A percentile compares a stretch with the other conserved stretches of the same genome.
Evolutionary conservation across 1,284 basidiomycete genomes (phyloP).

Genomic region (Amylostereum areolatum): DNA sequence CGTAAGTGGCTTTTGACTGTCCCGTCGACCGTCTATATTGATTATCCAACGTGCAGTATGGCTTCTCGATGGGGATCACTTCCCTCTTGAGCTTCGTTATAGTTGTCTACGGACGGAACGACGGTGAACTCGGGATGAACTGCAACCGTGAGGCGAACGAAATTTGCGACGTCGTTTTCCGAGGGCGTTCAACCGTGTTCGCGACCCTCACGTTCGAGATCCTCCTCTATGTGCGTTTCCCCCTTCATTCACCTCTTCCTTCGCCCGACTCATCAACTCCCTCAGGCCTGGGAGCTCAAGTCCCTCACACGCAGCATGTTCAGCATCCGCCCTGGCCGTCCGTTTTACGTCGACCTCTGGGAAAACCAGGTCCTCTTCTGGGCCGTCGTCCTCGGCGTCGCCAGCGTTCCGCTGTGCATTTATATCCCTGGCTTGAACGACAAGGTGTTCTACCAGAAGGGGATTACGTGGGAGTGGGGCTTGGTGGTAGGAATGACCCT

Average conservation of each 20-base stretch:
- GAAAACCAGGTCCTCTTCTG: constrained; percentile 50
- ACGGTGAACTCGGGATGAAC: constrained; percentile 39
- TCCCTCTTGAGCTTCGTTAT: constrained; percentile 48
- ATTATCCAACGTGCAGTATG: constrained; percentile 36
- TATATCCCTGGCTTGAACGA: constrained; percentile 42
- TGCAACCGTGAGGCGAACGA: constrained; percentile 41
- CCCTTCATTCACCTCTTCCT: background rate
- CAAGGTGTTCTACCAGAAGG: constrained; percentile 35
- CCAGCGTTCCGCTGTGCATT: constrained; percentile 42
- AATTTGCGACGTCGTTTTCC: constrained; percentile 40
- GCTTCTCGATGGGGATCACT: constrained; percentile 54
- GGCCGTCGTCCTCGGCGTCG: constrained; percentile 40
- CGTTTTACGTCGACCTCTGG: constrained; percentile 29
- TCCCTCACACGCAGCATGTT: constrained; percentile 26
- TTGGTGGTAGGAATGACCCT: constrained; percentile 23
- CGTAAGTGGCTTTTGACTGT: background rate
- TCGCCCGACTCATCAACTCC: background rate
- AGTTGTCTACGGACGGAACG: constrained; percentile 45
- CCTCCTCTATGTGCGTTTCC: constrained; percentile 19
- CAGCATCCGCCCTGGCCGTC: constrained; percentile 30
- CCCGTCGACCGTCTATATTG: background rate
- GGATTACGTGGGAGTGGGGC: constrained; percentile 41
- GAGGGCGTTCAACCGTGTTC: constrained; percentile 48
- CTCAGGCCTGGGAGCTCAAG: constrained; percentile 35
- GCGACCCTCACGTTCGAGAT: constrained; percentile 47